Evolutionary conservation across 73 alveolate genomes (phyloP), one percentile per base, ranked within the genome.

Genomic region (Halteria grandinella): DNA sequence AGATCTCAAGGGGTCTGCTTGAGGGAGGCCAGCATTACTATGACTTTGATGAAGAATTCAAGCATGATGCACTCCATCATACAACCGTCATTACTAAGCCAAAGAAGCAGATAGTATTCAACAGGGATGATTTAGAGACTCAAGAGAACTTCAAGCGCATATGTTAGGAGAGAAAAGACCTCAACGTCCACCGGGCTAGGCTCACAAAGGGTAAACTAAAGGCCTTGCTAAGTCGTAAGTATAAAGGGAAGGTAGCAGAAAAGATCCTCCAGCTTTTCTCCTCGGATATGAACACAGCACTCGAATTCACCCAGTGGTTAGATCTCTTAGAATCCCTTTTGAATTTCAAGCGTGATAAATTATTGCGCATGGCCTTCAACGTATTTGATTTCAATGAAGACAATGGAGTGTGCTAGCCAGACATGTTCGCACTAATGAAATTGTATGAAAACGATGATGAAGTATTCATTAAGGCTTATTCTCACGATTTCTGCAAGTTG

Each of bases 331-430:
- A 66, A 33, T 29, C 32, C 41, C 53, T 66, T 20, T 21, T 66
- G 24, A 66, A 66, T 44, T 41, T 66, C 28, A 43, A 43, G 18
- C 21, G 32, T 15, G 80, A 66, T 45, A 66, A 66, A 47, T 28
- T 66, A 7, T 45, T 45, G 43, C 27, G 55, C 1, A 66, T 66
- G 12, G 80, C 66, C 17, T 66, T 66, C 29, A 44, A 27, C 15
- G 80, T 66, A 4, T 66, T 66, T 66, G 80, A 66, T 44, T 66
- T 25, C 28, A 66, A 66, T 25, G 80, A 66, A 36, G 80, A 66
- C 53, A 14, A 57, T 15, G 43, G 15, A 1, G 32, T 66, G 3
- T 66, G 80, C 52, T 66, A 66, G 47, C 52, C 47, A 14, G 80
- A 66, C 47, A 18, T 66, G 14, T 66, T 45, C 47, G 43, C 80